phyloP scores from a whole-genome alignment of 345 rosid species.

The Draba incana region DNA sequence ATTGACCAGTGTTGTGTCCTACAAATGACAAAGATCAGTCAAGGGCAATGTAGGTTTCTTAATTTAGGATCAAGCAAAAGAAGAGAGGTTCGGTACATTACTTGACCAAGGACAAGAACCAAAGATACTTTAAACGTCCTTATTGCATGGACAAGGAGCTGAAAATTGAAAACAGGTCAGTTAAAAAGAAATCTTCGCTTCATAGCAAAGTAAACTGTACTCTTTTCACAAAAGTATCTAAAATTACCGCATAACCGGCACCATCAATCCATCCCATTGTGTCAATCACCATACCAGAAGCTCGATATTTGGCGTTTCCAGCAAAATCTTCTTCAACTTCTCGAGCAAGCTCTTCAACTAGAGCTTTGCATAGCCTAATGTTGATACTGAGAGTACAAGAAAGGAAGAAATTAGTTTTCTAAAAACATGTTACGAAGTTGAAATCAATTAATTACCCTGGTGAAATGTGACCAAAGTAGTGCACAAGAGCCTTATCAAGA shows the following conservation, averaged over 20 bases:
- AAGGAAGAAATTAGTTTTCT: neutral
- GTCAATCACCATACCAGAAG: conserved; percentile 86
- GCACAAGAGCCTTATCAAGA: conserved; percentile 71
- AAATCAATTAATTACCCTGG: conserved; percentile 49
- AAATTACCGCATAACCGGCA: conserved; percentile 65
- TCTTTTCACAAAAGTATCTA: neutral
- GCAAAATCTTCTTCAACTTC: conserved; percentile 66
- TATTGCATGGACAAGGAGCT: conserved; percentile 37
- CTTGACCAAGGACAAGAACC: conserved; percentile 33
- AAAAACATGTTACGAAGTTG: neutral
- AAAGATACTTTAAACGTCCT: conserved; percentile 13
- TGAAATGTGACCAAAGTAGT: conserved; percentile 71
- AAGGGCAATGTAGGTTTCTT: conserved; percentile 5
- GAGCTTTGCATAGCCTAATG: conserved; percentile 57
- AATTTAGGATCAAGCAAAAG: neutral
- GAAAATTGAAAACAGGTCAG: neutral
- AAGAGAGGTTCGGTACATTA: conserved; percentile 12
- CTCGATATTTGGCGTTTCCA: conserved; percentile 56
- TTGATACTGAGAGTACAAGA: conserved; percentile 53
- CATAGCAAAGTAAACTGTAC: neutral
- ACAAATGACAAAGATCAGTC: conserved; percentile 1
- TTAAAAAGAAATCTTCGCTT: neutral
- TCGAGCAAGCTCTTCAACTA: conserved; percentile 76
- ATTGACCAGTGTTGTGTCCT: conserved; percentile 11
- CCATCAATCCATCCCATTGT: conserved; percentile 88